Evolutionary conservation across 192 early-diverging fungal genomes (phyloP), one percentile per base, ranked within the genome.

Genomic region (Geosiphon pyriformis): DNA sequence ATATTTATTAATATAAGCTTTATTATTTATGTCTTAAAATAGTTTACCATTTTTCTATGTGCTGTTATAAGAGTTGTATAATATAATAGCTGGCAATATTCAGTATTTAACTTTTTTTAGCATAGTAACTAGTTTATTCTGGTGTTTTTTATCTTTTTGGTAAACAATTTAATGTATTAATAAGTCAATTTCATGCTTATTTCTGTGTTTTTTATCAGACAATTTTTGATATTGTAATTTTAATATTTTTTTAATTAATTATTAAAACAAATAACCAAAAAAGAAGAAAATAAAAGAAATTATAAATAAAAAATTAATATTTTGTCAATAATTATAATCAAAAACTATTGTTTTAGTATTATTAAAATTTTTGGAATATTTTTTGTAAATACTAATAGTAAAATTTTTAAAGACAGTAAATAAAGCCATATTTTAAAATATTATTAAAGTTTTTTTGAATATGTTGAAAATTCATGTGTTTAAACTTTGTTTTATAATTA

Each of bases 401-500:
- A 74, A 57, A 49, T 65, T 56, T 20, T 47, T 64, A 51, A 8
- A 10, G 34, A 71, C 4, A 30, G 70, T 58, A 35, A 67, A 71
- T 48, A 59, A 70, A 51, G 2, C 64, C 51, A 59, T 74, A 22
- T 65, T 74, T 59, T 69, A 74, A 61, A 58, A 58, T 17, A 33
- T 70, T 60, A 59, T 70, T 49, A 69, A 70, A 67, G 52, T 74
- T n/a, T 48, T 74, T 50, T 61, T 65, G 31, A 51, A 70, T 60
- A 55, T 66, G 52, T 57, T 61, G 22, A 65, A 35, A 46, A 70
- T 42, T 59, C 64, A 51, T 22, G 62, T 74, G 49, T 58, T 68
- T 47, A 64, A 74, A 57, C 68, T 74, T 66, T 52, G 63, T 49
- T 68, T 74, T 56, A 59, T 74, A 22, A 42, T 74, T 70, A 68